Evolutionary conservation across 441 rosid species (phyloP).

Genomic region (Codiaeum variegatum): DNA sequence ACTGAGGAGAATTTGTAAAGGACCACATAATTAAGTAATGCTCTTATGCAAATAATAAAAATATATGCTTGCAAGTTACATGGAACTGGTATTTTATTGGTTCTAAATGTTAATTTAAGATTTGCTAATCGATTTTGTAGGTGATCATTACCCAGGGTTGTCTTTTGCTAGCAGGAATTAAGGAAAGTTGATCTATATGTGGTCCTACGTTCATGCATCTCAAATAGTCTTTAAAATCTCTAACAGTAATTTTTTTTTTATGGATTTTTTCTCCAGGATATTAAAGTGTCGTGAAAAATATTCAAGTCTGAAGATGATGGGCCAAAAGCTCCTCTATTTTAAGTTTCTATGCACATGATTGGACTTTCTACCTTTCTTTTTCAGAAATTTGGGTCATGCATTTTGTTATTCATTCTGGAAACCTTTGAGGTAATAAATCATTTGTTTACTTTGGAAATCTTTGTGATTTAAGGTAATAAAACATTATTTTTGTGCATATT

Average conservation of each 20-base stretch:
- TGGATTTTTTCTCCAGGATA: conserved; percentile 4
- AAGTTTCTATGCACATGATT: not conserved
- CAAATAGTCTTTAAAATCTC: not conserved
- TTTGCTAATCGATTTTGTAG: not conserved
- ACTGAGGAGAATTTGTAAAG: not conserved
- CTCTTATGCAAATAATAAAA: not conserved
- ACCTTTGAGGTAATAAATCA: conserved; percentile 5
- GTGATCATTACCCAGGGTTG: not conserved
- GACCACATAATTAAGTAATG: not conserved
- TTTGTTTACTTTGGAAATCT: not conserved
- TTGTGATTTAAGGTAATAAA: not conserved
- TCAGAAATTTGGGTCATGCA: conserved; percentile 10
- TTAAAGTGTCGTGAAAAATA: not conserved
- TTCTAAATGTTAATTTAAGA: not conserved
- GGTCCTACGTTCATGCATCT: not conserved
- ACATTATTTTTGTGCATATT: not conserved
- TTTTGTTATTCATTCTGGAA: conserved; percentile 7
- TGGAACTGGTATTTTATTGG: not conserved
- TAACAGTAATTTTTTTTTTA: not conserved
- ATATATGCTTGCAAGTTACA: not conserved
- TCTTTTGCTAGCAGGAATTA: not conserved
- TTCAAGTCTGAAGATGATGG: conserved; percentile 2
- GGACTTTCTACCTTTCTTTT: not conserved
- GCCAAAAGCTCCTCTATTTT: conserved; percentile 6
- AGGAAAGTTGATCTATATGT: not conserved